Conservation (phyloP, 1,284 basidiomycete genomes). For the Meripilus lineatus region DNA sequence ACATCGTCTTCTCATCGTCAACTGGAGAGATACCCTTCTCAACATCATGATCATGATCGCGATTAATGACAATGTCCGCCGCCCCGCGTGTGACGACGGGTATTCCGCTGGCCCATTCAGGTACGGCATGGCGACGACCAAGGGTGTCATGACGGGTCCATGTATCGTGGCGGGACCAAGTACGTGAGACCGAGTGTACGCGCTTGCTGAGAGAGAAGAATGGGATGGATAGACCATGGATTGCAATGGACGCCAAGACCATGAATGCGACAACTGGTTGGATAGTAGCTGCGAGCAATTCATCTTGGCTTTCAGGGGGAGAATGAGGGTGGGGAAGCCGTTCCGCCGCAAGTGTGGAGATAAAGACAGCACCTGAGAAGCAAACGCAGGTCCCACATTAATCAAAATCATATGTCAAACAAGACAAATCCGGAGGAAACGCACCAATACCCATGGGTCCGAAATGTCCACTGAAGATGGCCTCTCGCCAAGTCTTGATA, state of each 20-base stretch:
- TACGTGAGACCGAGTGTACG: constrained; percentile 84
- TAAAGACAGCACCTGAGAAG: constrained; percentile 77
- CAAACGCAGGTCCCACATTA: too few species aligned
- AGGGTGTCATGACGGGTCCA: constrained; percentile 33
- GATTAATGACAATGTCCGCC: constrained; percentile 82
- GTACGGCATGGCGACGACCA: too few species aligned
- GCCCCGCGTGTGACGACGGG: constrained; percentile 53
- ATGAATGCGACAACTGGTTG: constrained; percentile 91
- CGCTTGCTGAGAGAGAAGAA: constrained; percentile 87
- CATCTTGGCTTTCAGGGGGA: constrained; percentile 56
- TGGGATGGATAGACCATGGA: constrained; percentile 90
- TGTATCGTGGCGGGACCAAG: constrained; percentile 73
- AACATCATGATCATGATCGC: constrained; percentile 60
- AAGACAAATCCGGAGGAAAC: constrained; percentile 18
- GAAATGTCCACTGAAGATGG: constrained; percentile 88
- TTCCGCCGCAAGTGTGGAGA: constrained; percentile 78
- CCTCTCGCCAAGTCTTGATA: constrained; percentile 85
- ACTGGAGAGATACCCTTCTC: constrained; percentile 39
- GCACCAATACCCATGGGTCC: constrained; percentile 86
- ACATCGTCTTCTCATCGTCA: constrained; percentile 13
- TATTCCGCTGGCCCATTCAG: constrained; percentile 79
- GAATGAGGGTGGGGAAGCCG: constrained; percentile 55
- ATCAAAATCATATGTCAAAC: constrained; percentile 1
- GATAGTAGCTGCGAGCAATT: constrained; percentile 69
- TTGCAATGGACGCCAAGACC: constrained; percentile 82